A percentile compares a stretch with the other conserved stretches of the same genome.
Evolutionary conservation across 2,329 filamentous ascomycete genomes (phyloP).

Genomic region (Aureobasidium vineae): DNA sequence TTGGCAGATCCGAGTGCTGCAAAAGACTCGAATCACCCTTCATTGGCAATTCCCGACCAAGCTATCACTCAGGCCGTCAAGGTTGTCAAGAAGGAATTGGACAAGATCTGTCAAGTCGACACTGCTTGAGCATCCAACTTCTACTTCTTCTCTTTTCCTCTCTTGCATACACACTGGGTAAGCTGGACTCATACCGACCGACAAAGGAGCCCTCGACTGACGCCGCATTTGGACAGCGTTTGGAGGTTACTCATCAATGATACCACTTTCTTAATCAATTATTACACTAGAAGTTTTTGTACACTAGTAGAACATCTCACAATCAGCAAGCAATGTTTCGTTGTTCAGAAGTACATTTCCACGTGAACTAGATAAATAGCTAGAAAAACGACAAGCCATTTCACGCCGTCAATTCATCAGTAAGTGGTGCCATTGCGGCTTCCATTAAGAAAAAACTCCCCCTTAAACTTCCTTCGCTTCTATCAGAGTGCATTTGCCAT

Average conservation of each 20-base stretch:
- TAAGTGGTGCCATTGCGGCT: slow-evolving; percentile 17
- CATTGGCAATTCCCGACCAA: slow-evolving; percentile 36
- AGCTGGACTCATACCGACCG: not conserved
- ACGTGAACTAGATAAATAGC: slow-evolving; percentile 18
- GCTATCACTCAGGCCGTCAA: slow-evolving; percentile 54
- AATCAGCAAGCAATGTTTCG: not conserved
- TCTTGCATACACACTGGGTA: slow-evolving; percentile 7
- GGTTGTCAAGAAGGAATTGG: slow-evolving; percentile 51
- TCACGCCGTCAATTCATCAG: slow-evolving; percentile 22
- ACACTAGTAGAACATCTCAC: not conserved
- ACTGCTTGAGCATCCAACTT: not conserved
- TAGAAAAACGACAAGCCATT: slow-evolving; percentile 22
- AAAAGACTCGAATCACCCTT: not conserved
- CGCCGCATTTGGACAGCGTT: slow-evolving; percentile 14
- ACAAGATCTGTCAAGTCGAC: slow-evolving; percentile 27
- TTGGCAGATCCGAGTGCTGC: slow-evolving; percentile 28
- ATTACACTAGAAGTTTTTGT: no score
- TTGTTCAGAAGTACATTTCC: slow-evolving; percentile 19
- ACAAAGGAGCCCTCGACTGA: slow-evolving; percentile 3
- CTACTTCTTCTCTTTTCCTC: not conserved
- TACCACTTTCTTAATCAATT: not conserved
- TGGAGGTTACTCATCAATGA: slow-evolving; percentile 1
- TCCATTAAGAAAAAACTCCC: slow-evolving; percentile 11
- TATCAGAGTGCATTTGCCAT: slow-evolving; percentile 15
- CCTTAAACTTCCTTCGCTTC: slow-evolving; percentile 3